Evolutionary conservation across 306 rosid genomes (phyloP).

Genomic region (Acacia confusa): DNA sequence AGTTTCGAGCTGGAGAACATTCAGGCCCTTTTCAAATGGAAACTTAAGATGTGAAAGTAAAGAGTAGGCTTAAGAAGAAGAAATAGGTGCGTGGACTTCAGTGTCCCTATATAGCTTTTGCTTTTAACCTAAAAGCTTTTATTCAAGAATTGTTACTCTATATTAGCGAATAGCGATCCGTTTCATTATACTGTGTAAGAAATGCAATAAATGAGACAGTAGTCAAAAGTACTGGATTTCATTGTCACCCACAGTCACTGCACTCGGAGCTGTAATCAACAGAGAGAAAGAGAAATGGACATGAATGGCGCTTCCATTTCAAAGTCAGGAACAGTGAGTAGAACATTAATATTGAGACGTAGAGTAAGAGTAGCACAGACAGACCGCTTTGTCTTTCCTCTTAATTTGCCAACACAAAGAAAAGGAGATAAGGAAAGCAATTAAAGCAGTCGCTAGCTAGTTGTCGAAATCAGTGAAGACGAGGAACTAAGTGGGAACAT

Average conservation of each 20-base stretch:
- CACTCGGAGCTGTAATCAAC: constrained; percentile 38
- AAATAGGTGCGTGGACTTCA: constrained; percentile 85
- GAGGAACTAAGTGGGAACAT: neutral
- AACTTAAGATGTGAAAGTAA: constrained; percentile 21
- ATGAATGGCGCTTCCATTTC: constrained; percentile 48
- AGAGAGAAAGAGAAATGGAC: constrained; percentile 17
- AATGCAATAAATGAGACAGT: neutral
- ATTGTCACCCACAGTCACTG: constrained; percentile 31
- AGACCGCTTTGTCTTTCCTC: constrained; percentile 56
- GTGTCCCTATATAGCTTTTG: constrained; percentile 51
- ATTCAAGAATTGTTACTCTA: constrained; percentile 34
- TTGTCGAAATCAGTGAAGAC: constrained; percentile 20
- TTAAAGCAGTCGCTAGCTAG: neutral
- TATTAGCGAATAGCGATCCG: neutral
- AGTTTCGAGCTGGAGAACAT: neutral
- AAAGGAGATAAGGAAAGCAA: constrained; percentile 45
- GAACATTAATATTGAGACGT: neutral
- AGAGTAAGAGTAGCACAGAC: constrained; percentile 42
- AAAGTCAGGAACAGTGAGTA: constrained; percentile 42
- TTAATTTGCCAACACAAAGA: constrained; percentile 52
- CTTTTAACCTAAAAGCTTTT: constrained; percentile 85
- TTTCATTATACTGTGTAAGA: neutral
- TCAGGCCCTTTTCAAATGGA: constrained; percentile 16
- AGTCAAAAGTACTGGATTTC: constrained; percentile 42
- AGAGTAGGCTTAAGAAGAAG: constrained; percentile 27